These are phyloP conservation scores for Aurinia saxatilis DNA, from an alignment of 345 rosid genomes.

Conservation along the genomic window DNA sequence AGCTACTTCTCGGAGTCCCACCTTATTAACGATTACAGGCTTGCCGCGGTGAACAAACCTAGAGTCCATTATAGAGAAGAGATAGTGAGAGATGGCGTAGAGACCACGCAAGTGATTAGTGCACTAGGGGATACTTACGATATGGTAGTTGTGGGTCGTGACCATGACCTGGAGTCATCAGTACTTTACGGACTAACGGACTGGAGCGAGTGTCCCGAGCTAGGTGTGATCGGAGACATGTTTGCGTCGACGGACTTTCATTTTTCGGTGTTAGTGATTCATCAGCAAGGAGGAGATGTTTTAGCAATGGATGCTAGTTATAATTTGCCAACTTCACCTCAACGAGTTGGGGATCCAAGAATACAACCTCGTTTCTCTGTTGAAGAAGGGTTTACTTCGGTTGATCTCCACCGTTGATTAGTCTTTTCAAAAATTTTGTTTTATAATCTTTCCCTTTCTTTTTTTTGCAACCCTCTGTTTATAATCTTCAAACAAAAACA, in stretches of 20 bases:
- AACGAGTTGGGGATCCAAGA: neutral
- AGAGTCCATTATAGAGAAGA: constrained; percentile 24
- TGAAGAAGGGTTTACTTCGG: constrained; percentile 21
- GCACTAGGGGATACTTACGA: constrained; percentile 31
- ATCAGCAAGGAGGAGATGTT: constrained; percentile 28
- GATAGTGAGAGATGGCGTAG: constrained; percentile 31
- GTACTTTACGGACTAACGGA: constrained; percentile 24
- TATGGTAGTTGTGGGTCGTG: constrained; percentile 46
- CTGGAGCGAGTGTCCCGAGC: constrained; percentile 37
- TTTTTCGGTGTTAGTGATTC: constrained; percentile 29
- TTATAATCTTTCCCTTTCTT: neutral
- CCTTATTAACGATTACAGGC: constrained; percentile 25
- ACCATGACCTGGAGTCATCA: constrained; percentile 28
- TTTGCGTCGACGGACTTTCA: constrained; percentile 30
- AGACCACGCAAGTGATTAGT: constrained; percentile 29
- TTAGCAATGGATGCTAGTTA: constrained; percentile 15
- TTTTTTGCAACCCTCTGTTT: neutral
- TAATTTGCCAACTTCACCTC: neutral
- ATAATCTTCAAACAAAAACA: neutral
- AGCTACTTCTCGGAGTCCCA: neutral
- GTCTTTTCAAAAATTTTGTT: neutral
- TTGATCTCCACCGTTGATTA: constrained; percentile 18
- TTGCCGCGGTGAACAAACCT: neutral
- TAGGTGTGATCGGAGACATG: constrained; percentile 35
- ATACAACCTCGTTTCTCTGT: constrained; percentile 18